phyloP scores from a whole-genome alignment of 257 asterid genomes.

The Gentiana straminea region DNA sequence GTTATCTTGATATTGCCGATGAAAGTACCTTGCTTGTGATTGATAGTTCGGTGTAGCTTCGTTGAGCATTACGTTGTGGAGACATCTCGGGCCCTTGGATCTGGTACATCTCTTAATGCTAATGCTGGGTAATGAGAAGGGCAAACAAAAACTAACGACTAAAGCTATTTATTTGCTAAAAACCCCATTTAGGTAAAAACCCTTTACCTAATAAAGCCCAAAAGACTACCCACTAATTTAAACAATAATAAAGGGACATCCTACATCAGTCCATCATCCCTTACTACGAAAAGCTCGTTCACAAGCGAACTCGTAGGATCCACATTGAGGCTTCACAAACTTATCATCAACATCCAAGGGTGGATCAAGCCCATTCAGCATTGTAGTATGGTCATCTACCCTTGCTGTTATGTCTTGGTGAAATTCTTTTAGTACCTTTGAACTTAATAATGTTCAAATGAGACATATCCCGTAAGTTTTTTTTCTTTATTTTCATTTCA shows the following conservation, averaged over 20 bases:
- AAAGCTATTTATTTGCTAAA: slow-evolving; percentile 21
- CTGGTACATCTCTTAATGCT: slow-evolving; percentile 39
- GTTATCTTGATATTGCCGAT: slow-evolving; percentile 1
- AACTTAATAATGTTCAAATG: neutral
- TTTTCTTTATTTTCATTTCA: neutral
- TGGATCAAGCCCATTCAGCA: too few relatives aligned
- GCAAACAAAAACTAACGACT: slow-evolving; percentile 48
- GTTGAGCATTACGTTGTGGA: slow-evolving; percentile 23
- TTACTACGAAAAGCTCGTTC: too few relatives aligned
- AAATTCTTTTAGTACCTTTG: neutral
- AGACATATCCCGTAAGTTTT: slow-evolving; percentile 55
- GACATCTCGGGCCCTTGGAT: slow-evolving; percentile 31
- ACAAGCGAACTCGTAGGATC: too few relatives aligned
- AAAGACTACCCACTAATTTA: too few relatives aligned
- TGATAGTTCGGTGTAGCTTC: slow-evolving; percentile 19
- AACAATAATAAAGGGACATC: slow-evolving; percentile 23
- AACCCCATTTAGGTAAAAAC: too few relatives aligned
- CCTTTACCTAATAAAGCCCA: too few relatives aligned
- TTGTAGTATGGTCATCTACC: too few relatives aligned
- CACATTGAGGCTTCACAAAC: too few relatives aligned
- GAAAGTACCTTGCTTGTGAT: slow-evolving; percentile 17
- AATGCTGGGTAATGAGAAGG: slow-evolving; percentile 33
- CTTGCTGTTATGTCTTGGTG: too few relatives aligned
- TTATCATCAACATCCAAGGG: too few relatives aligned
- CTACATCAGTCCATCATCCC: slow-evolving; percentile 35